A percentile compares a stretch with the other conserved stretches of the same genome.
phyloP scores from a whole-genome alignment of 805 yeast species.

The Yamadazyma paraphyllophila region DNA sequence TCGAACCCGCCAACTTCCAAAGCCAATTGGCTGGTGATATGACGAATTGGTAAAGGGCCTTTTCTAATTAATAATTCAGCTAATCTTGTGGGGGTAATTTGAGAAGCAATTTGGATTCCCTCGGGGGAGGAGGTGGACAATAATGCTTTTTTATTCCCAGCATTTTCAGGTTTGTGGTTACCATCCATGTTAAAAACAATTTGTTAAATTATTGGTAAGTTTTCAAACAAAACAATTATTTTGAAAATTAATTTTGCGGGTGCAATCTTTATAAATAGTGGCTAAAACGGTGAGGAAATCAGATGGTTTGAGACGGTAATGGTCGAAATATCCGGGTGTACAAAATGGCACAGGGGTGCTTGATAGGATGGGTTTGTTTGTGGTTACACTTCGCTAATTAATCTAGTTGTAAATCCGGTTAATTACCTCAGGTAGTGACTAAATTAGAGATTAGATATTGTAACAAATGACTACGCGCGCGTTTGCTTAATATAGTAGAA shows the following conservation, averaged over 20 bases:
- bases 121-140: constrained; percentile 81
- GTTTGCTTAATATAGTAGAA: neutral
- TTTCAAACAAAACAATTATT: neutral
- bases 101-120: constrained; percentile 82
- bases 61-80: constrained; percentile 65
- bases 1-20: constrained; percentile 77
- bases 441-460: constrained; percentile 1
- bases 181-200: neutral
- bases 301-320: neutral
- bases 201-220: neutral
- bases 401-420: neutral
- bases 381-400: neutral
- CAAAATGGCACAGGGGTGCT: too few species aligned
- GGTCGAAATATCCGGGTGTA: too few species aligned
- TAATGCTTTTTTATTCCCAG: constrained; percentile 5
- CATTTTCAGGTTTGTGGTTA: neutral
- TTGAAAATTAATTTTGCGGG: neutral
- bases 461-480: constrained; percentile 16
- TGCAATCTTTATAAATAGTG: neutral
- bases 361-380: too few species aligned
- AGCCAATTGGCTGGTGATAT: constrained; percentile 76
- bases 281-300: neutral
- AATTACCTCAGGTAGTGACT: constrained; percentile 2
- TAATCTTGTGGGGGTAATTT: constrained; percentile 76
- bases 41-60: constrained; percentile 90